Conservation (phyloP, 306 rosid species). For the Vachellia collinsii region DNA sequence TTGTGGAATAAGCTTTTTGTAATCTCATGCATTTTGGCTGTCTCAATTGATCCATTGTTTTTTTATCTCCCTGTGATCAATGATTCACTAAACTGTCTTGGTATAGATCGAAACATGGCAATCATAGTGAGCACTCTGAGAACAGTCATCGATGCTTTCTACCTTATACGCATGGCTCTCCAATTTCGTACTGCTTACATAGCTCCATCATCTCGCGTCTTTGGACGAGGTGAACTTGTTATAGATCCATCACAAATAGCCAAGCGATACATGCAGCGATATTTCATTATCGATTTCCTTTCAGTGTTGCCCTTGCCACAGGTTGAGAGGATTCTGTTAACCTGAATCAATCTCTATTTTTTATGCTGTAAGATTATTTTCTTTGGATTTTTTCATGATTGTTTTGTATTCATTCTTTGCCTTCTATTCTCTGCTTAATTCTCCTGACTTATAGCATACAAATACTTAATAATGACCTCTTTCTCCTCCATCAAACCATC, state of each 20-base stretch:
- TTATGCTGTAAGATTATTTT: conserved; percentile 25
- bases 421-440: background rate
- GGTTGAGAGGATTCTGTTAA: conserved; percentile 55
- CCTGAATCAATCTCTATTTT: conserved; percentile 13
- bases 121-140: conserved; percentile 82
- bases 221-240: conserved; percentile 99
- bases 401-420: background rate
- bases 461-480: background rate
- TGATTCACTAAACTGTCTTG: conserved; percentile 60
- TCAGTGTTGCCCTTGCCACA: conserved; percentile 93
- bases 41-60: conserved; percentile 93
- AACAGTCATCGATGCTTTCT: conserved; percentile 80
- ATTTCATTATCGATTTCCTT: conserved; percentile 81
- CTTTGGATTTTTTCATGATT: conserved; percentile 24
- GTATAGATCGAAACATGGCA: conserved; percentile 79
- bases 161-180: conserved; percentile 92
- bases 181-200: conserved; percentile 95
- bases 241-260: conserved; percentile 90
- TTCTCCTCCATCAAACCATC: background rate
- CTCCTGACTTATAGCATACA: background rate
- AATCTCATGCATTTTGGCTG: conserved; percentile 81
- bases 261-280: conserved; percentile 75
- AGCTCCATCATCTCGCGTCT: conserved; percentile 99
- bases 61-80: conserved; percentile 89
- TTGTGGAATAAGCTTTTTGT: conserved; percentile 83